Percentiles rank a stretch among this genome's conserved stretches.
Evolutionary conservation across 2,329 filamentous ascomycete species (phyloP).

Genomic region (Microdochium trichocladiopsis): DNA sequence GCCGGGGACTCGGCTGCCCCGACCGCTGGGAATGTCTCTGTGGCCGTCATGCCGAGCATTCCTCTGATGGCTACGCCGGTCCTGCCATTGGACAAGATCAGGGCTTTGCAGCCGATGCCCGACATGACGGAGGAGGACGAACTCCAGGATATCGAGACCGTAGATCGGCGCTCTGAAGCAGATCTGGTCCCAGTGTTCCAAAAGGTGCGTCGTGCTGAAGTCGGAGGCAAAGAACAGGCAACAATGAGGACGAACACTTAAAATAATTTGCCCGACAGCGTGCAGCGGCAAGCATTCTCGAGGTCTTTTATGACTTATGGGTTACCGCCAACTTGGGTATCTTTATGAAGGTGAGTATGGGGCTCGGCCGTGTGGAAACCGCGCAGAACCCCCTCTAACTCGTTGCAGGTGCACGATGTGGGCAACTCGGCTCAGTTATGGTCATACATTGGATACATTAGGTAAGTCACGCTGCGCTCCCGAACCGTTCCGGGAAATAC

Average conservation of each 20-base stretch:
- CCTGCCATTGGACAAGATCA: slow-evolving; percentile 2
- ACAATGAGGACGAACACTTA: too few species aligned
- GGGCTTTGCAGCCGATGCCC: background rate
- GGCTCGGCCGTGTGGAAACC: background rate
- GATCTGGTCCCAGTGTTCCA: slow-evolving; percentile 1
- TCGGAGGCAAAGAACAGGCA: too few species aligned
- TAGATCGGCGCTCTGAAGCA: background rate
- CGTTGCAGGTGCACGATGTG: slow-evolving; percentile 9
- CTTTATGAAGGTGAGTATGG: slow-evolving; percentile 36
- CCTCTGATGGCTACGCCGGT: slow-evolving; percentile 1
- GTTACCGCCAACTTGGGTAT: slow-evolving; percentile 57
- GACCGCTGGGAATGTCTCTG: background rate
- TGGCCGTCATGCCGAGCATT: background rate
- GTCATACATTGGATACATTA: slow-evolving; percentile 46
- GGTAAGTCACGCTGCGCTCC: slow-evolving; percentile 14
- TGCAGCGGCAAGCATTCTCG: slow-evolving; percentile 15
- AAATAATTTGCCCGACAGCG: too few species aligned
- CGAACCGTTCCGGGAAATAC: slow-evolving; percentile 18
- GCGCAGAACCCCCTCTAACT: too few species aligned
- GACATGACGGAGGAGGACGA: background rate
- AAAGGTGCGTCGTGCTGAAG: background rate
- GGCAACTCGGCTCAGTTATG: slow-evolving; percentile 8
- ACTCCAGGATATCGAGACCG: slow-evolving; percentile 1
- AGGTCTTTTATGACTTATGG: slow-evolving; percentile 53
- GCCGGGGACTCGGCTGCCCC: too few species aligned